These are phyloP conservation scores for Sphaerulina vaccinii DNA, from an alignment of 2,329 filamentous ascomycete genomes.

Conservation along the genomic window DNA sequence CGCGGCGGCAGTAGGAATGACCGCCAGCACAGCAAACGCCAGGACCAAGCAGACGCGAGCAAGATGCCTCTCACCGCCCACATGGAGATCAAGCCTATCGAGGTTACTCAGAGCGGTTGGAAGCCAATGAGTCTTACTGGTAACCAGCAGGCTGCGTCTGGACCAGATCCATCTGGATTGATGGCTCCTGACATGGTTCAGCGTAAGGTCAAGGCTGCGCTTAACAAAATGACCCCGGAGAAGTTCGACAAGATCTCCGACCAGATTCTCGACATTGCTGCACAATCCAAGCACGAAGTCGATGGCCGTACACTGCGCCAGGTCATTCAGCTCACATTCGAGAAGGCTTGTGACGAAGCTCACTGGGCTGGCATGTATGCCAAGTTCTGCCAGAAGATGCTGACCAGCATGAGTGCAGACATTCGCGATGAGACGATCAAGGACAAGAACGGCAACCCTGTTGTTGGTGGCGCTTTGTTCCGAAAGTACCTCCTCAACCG, in stretches of 20 bases:
- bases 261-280: conserved; percentile 88
- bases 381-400: conserved; percentile 96
- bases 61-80: conserved; percentile 88
- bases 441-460: conserved; percentile 83
- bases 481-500: conserved; percentile 97
- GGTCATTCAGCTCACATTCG: conserved; percentile 97
- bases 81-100: conserved; percentile 76
- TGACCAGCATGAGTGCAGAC: conserved; percentile 89
- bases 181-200: conserved; percentile 92
- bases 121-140: conserved; percentile 67
- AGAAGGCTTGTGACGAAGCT: conserved; percentile 97
- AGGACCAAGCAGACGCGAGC: conserved; percentile 70
- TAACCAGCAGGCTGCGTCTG: conserved; percentile 45
- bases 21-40: conserved; percentile 51
- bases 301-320: conserved; percentile 94
- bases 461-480: conserved; percentile 92
- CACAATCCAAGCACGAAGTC: conserved; percentile 90
- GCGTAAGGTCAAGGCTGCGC: conserved; percentile 94
- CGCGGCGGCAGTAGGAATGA: conserved; percentile 63
- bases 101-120: conserved; percentile 75
- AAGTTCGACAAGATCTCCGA: conserved; percentile 96
- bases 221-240: conserved; percentile 99
- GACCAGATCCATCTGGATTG: conserved; percentile 52
- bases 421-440: conserved; percentile 94
- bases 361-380: conserved; percentile 99